Evolutionary conservation across 1,284 basidiomycete genomes (phyloP).

Genomic region (Cryptococcus floricola): DNA sequence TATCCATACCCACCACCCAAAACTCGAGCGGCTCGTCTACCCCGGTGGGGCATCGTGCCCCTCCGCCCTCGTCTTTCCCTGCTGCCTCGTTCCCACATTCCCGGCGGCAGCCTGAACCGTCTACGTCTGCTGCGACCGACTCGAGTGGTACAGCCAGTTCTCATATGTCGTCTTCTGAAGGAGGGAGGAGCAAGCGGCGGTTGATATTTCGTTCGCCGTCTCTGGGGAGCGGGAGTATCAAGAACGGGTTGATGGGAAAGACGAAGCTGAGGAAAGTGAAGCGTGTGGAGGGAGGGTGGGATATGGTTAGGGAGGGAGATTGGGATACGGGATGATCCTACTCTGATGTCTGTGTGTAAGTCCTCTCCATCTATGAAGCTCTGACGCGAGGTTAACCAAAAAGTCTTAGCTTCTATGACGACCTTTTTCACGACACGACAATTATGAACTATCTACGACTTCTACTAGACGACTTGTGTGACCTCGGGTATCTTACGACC

Average conservation of each 20-base stretch:
- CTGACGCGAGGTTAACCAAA: no score
- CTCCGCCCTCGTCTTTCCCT: background rate
- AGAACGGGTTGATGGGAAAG: background rate
- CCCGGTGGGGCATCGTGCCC: background rate
- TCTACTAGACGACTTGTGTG: no score
- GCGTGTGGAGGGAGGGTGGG: constrained; percentile 20
- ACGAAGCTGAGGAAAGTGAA: constrained; percentile 9
- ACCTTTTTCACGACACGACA: no score
- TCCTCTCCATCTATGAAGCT: no score
- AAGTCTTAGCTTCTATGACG: no score
- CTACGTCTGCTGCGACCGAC: background rate
- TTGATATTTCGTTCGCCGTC: background rate
- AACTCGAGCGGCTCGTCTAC: background rate
- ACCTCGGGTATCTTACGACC: background rate
- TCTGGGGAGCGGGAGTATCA: background rate
- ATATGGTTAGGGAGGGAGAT: constrained; percentile 12
- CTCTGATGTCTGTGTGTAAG: no score
- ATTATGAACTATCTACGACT: no score
- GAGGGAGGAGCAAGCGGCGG: background rate
- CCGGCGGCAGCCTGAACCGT: background rate
- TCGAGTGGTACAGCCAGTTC: background rate
- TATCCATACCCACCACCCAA: background rate
- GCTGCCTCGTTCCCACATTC: background rate
- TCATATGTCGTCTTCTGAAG: background rate
- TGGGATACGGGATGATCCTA: background rate